Conservation (phyloP, 1,284 basidiomycete species). For the Ustilago curta region DNA sequence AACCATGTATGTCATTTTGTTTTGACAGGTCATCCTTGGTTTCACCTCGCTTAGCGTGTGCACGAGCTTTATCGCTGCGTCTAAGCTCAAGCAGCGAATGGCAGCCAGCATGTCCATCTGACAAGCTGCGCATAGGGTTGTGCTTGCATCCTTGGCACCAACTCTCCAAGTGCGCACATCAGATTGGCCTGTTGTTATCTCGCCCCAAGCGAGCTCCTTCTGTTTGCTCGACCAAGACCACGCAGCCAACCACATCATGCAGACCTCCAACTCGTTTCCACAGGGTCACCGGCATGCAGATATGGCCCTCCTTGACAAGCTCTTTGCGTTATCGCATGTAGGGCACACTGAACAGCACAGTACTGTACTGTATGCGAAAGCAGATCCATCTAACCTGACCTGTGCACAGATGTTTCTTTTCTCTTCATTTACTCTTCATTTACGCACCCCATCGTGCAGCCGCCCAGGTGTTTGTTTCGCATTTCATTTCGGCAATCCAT, state of each 20-base stretch:
- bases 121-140: slow-evolving; percentile 1
- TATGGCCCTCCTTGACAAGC: neutral
- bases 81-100: too few relatives aligned
- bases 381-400: too few relatives aligned
- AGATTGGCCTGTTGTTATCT: neutral
- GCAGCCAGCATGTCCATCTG: neutral
- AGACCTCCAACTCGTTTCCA: too few relatives aligned
- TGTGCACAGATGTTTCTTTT: neutral
- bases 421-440: neutral
- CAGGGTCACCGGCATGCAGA: neutral
- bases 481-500: slow-evolving; percentile 1
- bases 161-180: neutral
- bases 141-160: neutral
- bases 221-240: too few relatives aligned
- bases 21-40: slow-evolving; percentile 8
- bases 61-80: slow-evolving; percentile 1
- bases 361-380: too few relatives aligned
- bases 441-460: slow-evolving; percentile 7
- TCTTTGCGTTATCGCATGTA: neutral
- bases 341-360: too few relatives aligned
- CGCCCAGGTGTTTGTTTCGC: neutral
- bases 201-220: neutral
- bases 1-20: slow-evolving; percentile 11
- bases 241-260: neutral
- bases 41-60: slow-evolving; percentile 5